These are phyloP conservation scores for Salmacisia buchloeana DNA, from an alignment of 1,284 basidiomycete species.

Conservation along the genomic window DNA sequence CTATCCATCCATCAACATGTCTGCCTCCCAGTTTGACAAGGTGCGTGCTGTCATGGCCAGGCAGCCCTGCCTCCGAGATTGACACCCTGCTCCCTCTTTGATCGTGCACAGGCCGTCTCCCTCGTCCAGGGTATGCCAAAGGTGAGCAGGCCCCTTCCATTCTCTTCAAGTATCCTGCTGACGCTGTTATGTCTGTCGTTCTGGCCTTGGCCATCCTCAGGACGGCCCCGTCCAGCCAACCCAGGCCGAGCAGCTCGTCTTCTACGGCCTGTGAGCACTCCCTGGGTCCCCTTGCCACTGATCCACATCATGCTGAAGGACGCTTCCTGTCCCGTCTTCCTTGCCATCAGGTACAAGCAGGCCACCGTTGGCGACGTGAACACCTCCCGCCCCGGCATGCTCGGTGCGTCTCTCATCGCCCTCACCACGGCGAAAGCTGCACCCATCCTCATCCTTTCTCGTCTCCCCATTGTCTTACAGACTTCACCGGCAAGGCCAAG, in stretches of 20 bases:
- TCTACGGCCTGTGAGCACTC: slow-evolving; percentile 39
- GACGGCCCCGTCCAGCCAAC: slow-evolving; percentile 41
- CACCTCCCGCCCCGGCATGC: slow-evolving; percentile 47
- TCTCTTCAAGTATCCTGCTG: not conserved
- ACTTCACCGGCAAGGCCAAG: slow-evolving; percentile 47
- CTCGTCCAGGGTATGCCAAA: slow-evolving; percentile 19
- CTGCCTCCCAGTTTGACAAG: slow-evolving; percentile 22
- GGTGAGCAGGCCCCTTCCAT: slow-evolving; percentile 6
- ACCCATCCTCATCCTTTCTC: not conserved
- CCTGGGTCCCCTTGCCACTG: not conserved
- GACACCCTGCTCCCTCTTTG: not conserved
- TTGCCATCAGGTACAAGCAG: slow-evolving; percentile 44
- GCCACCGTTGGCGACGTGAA: slow-evolving; percentile 46
- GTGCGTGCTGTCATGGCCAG: not conserved
- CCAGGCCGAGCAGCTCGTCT: slow-evolving; percentile 44
- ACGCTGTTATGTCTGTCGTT: not conserved
- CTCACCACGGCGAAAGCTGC: not conserved
- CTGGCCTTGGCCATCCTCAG: slow-evolving; percentile 7
- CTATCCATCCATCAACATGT: no score
- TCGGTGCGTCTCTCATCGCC: slow-evolving; percentile 25
- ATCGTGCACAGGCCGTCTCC: slow-evolving; percentile 8
- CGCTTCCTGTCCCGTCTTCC: not conserved
- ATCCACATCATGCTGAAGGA: not conserved
- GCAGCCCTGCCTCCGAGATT: no score
- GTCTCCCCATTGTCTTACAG: slow-evolving; percentile 12